Evolutionary conservation across 257 asterid genomes (phyloP), one percentile per base, ranked within the genome.

Genomic region (Ballota nigra): DNA sequence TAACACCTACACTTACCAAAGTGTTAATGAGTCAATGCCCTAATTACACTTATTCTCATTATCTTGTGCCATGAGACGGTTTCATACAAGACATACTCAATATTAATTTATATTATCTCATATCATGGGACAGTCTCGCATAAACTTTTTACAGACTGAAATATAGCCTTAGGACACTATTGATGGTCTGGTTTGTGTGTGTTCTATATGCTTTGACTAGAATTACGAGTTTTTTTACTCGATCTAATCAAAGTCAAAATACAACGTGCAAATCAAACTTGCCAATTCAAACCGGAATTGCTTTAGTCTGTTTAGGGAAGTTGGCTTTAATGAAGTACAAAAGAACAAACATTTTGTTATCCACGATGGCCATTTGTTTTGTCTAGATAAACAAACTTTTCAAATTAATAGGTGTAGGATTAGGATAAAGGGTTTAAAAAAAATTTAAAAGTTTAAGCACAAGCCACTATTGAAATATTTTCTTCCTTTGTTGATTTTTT

Each of bases 251-350:
- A 12, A 26, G 16, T 11, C 26, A 66, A 10, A 51, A 62, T 8
- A 62, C 68, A 52, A 63, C 52, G 20, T 41, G 76, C 68, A 26
- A 69, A 29, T 59, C 80, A 69, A 53, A 40, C 49, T 51, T 51
- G 52, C 43, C 69, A 2, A 58, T 41, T 67, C 29, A 36, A 70
- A 62, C 4, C 62, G 5, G 52, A 68, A 63, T 51, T 38, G 29
- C 13, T 45, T 63, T 53, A 36, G 49, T 20, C 65, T 22, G 28
- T 11, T 40, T 53, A 20, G 61, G n/a, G 70, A 20, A 38, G 33
- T 65, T 55, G 19, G 16, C 13, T 56, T 49, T 16, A 68, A 51
- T 68, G 49, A 33, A 69, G 47, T 20, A 16, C 11, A 49, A 49
- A 31, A 45, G 41, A 29, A 60, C 8, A 18, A 61, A 57, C 3